phyloP scores from a whole-genome alignment of 1,284 basidiomycete genomes.

The Naganishia albida region DNA sequence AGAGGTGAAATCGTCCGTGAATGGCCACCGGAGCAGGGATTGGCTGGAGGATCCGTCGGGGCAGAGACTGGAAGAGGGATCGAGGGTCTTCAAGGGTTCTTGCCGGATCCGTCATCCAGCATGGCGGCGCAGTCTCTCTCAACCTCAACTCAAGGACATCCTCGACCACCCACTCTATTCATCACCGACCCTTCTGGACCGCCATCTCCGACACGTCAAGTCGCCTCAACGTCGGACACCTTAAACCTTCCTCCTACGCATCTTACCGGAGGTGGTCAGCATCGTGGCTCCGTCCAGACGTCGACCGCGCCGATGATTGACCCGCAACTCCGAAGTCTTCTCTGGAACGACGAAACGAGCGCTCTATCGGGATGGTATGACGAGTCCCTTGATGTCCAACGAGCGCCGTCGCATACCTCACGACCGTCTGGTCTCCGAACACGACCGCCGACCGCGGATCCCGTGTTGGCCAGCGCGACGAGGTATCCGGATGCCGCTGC shows the following conservation, averaged over 20 bases:
- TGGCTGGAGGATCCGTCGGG: neutral
- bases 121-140: neutral
- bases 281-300: neutral
- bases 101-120: neutral
- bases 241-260: neutral
- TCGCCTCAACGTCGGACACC: neutral
- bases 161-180: neutral
- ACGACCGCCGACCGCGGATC: too few species aligned
- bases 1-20: neutral
- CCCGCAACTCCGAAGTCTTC: neutral
- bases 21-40: too few species aligned
- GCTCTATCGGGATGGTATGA: constrained; percentile 6
- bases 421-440: neutral
- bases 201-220: too few species aligned
- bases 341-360: neutral
- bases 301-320: neutral
- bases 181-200: neutral
- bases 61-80: neutral
- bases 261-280: neutral
- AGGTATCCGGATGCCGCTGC: too few species aligned
- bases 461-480: neutral
- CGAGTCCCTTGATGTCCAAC: neutral
- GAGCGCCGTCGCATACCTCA: neutral
- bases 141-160: neutral
- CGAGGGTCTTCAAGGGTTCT: neutral